A percentile compares a stretch with the other conserved stretches of the same genome.
Evolutionary conservation across 2,329 filamentous ascomycete genomes (phyloP).

Genomic region (Westerdykella aurantiaca): DNA sequence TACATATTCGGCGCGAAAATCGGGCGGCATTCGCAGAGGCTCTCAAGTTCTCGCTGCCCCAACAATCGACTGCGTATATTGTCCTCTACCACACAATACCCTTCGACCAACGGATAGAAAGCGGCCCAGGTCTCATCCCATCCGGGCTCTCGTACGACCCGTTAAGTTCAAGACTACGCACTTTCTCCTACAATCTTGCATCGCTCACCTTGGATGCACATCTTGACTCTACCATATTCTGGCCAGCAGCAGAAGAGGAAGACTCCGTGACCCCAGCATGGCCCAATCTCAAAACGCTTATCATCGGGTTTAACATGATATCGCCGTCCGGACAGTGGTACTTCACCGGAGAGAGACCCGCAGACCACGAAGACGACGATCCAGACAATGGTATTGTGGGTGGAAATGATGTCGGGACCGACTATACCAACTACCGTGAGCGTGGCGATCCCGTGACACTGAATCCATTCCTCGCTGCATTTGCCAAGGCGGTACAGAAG

Average conservation of each 20-base stretch:
- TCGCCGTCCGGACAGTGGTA: neutral
- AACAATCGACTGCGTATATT: neutral
- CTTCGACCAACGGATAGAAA: neutral
- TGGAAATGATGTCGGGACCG: too few relatives aligned
- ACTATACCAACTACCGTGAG: neutral
- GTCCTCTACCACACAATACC: neutral
- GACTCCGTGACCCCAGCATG: neutral
- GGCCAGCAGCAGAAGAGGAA: neutral
- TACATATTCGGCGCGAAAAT: neutral
- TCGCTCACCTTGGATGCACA: neutral
- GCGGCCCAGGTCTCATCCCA: neutral
- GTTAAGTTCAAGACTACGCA: neutral
- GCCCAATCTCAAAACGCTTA: neutral
- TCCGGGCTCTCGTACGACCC: neutral
- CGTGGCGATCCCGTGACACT: neutral
- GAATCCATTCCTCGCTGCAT: neutral
- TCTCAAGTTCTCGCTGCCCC: neutral
- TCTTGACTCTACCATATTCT: neutral
- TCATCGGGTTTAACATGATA: neutral
- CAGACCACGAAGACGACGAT: too few relatives aligned
- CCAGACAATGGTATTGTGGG: neutral
- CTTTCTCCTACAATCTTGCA: neutral
- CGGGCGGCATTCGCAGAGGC: neutral
- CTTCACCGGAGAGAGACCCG: too few relatives aligned
- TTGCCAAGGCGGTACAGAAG: neutral